These are phyloP conservation scores for Tothia fuscella DNA, from an alignment of 2,329 filamentous ascomycete species.

Conservation along the genomic window DNA sequence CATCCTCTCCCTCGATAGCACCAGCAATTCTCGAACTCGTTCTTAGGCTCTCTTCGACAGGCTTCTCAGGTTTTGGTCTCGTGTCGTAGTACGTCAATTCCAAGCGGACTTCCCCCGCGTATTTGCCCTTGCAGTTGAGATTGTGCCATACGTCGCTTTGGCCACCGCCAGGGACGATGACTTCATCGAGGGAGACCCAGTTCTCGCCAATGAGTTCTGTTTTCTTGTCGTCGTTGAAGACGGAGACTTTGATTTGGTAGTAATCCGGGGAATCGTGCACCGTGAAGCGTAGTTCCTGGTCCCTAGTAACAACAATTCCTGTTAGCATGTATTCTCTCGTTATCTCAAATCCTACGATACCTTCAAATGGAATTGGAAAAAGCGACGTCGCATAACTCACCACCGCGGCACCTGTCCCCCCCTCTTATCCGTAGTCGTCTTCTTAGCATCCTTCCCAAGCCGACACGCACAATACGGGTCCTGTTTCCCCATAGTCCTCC, in stretches of 20 bases:
- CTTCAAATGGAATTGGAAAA: not conserved
- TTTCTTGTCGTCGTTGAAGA: conserved; percentile 98
- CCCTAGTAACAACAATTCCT: conserved; percentile 69
- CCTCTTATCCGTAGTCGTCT: conserved; percentile 85
- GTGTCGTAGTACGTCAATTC: conserved; percentile 95
- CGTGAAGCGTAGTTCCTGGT: conserved; percentile 89
- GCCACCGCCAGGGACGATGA: conserved; percentile 78
- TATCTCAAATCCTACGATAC: conserved; percentile 13
- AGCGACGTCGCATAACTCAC: no score
- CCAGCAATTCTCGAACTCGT: conserved; percentile 19
- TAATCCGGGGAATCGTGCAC: conserved; percentile 97
- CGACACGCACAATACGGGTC: conserved; percentile 93
- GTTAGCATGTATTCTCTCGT: conserved; percentile 58
- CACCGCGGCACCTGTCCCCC: conserved; percentile 93
- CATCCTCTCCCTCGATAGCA: conserved; percentile 17
- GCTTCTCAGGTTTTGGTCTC: conserved; percentile 67
- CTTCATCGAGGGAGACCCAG: conserved; percentile 71
- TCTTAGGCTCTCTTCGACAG: conserved; percentile 29
- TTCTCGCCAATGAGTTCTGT: conserved; percentile 93
- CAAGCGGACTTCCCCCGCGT: conserved; percentile 86
- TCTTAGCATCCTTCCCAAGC: conserved; percentile 92
- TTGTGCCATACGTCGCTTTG: conserved; percentile 89
- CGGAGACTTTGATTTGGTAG: conserved; percentile 84
- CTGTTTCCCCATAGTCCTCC: conserved; percentile 96
- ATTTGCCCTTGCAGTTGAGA: conserved; percentile 81